Evolutionary conservation across 805 yeast species (phyloP), one percentile per base, ranked within the genome.

Genomic region (Schizosaccharomyces japonicus): DNA sequence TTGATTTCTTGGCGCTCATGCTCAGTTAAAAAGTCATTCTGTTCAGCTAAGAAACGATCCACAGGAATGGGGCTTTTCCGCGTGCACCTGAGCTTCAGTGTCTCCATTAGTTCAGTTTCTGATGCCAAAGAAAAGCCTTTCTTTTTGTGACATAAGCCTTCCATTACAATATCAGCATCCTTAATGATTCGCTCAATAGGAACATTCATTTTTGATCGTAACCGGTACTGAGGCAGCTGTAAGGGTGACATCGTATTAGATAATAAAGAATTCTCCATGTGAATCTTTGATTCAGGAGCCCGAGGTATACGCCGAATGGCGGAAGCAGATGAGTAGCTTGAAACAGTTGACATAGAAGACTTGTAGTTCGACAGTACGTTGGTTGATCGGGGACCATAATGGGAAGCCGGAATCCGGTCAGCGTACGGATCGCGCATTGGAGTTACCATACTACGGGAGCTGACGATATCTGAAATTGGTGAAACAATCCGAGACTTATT

Each of bases 241-340:
- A n/a, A n/a, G n/a, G n/a, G n/a, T n/a, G n/a, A n/a, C 1, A 27
- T 15, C 23, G 27, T 17, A 19, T 19, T 13, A 17, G 17, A 15
- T 6, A 21, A 2, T 13, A 25, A 15, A 19, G 42, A 21, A 17
- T 21, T 17, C 27, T 36, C 42, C 3, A 27, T 23, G 23, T 36
- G 42, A 36, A 36, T 27, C n/a, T 36, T 36, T 4, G 42, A 36
- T n/a, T 27, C 42, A 5, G 42, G 42, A 15, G 42, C 42, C 28
- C 42, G 17, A 13, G 42, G 42, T 8, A 36, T 13, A 5, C 42
- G 4, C 7, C 42, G 17, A 7, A 36, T 19, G 13, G 42, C 23
- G 13, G 42, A 36, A 19, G 42, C 42, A 11, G 42, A 36, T 6
- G 42, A 36, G 23, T 36, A 36, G 26, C 42, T 36, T 19, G 42